A percentile compares a stretch with the other conserved stretches of the same genome.
Conservation (phyloP, 345 rosid genomes). For the Carallia pectinifolia region DNA sequence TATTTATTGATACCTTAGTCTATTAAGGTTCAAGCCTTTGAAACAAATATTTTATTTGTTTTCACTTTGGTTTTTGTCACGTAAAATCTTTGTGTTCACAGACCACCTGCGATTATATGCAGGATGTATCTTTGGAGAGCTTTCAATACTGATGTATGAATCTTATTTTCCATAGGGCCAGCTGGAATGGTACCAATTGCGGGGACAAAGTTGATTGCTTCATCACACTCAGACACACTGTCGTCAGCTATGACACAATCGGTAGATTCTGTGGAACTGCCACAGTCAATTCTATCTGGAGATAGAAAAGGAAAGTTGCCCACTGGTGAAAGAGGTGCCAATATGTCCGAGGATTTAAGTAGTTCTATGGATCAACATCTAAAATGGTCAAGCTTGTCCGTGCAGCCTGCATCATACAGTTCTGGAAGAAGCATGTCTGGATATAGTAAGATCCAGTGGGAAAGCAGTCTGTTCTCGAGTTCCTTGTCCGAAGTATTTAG, state of each 20-base stretch:
- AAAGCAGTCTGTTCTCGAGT: slow-evolving; percentile 96
- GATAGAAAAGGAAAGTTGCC: slow-evolving; percentile 32
- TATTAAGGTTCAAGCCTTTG: slow-evolving; percentile 2
- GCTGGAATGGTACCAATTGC: slow-evolving; percentile 24
- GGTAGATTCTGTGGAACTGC: slow-evolving; percentile 26
- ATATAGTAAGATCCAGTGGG: slow-evolving; percentile 44
- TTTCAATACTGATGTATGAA: slow-evolving; percentile 1
- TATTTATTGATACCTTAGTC: background rate
- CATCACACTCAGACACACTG: slow-evolving; percentile 35
- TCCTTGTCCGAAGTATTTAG: slow-evolving; percentile 81
- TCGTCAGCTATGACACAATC: slow-evolving; percentile 19
- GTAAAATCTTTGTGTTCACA: background rate
- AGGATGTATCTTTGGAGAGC: background rate
- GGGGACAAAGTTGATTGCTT: slow-evolving; percentile 32
- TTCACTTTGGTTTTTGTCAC: background rate
- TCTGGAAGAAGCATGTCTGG: slow-evolving; percentile 35
- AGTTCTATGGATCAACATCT: slow-evolving; percentile 41
- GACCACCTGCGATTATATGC: background rate
- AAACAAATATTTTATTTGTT: slow-evolving; percentile 1
- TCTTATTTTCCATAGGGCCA: slow-evolving; percentile 21
- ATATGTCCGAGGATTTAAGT: slow-evolving; percentile 27
- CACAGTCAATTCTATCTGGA: slow-evolving; percentile 20
- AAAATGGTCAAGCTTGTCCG: slow-evolving; percentile 44
- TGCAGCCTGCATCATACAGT: slow-evolving; percentile 33
- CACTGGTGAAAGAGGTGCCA: slow-evolving; percentile 35